Evolutionary conservation across 1,284 basidiomycete species (phyloP), one percentile per base, ranked within the genome.

Genomic region (Rhodotorula sp.): DNA sequence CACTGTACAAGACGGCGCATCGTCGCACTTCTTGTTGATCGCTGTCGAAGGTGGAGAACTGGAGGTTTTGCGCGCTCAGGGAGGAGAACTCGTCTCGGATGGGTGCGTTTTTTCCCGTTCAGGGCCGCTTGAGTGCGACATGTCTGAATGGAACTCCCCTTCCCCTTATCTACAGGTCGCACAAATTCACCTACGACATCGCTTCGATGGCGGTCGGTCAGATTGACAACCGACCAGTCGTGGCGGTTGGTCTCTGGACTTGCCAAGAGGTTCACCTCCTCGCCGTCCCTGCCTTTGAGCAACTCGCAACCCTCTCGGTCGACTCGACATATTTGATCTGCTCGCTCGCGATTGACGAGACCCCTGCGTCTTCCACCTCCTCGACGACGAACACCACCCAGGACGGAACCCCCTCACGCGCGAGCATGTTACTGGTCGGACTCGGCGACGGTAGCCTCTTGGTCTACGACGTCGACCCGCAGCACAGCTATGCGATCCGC

Each of bases 381-480:
- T 26, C 33, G 20, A 54, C 6, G 15, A 42, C 37, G 37, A 42
- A 8, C 10, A 49, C 30, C 6, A 33, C 22, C 46, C 33, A 26
- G 17, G 84, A 83, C 18, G 75, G 80, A 14, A 75, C 14, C 53
- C 53, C 26, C 15, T 29, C 53, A 18, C 53, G 74, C 22, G 64
- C 78, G 20, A 80, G 84, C 59, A 79, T 88, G 72, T 83, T 97
- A 8, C 82, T 97, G 29, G 87, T 88, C 15, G 94, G 93, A 1
- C 82, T 95, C 7, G 87, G 86, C 8, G 87, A 96, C 79, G 95
- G 95, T 2, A 86, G 86, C 6, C 83, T 95, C n/a, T 84, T 87
- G 5, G 84, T 86, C 8, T 89, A 87, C 74, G 73, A 77, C 22
- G 66, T 84, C n/a, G 79, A 80, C 33, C 69, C 69, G n/a, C 66